Evolutionary conservation across 352 stramenopile species (phyloP).

Genomic region (Pythium myriotylum): DNA sequence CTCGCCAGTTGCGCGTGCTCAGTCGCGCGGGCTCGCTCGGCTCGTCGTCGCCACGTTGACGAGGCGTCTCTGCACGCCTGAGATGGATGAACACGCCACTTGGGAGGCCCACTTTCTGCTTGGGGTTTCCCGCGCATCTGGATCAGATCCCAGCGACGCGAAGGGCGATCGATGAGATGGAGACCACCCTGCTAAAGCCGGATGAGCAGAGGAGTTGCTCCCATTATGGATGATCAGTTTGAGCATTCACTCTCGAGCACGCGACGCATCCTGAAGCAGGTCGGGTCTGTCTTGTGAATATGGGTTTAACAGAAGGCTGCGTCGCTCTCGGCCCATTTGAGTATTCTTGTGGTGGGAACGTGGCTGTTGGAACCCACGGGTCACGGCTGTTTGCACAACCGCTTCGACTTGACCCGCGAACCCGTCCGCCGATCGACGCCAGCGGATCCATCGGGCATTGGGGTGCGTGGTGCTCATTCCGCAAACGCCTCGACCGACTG

Average conservation of each 20-base stretch:
- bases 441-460: conserved; percentile 25
- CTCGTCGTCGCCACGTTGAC: no score
- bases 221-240: conserved; percentile 32
- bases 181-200: conserved; percentile 18
- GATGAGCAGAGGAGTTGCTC: no score
- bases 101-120: no score
- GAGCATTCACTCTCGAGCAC: conserved; percentile 31
- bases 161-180: no score
- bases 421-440: conserved; percentile 16
- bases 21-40: no score
- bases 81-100: no score
- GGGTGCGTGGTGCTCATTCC: conserved; percentile 20
- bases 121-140: no score
- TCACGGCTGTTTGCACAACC: conserved; percentile 29
- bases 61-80: no score
- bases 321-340: no score
- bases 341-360: not conserved
- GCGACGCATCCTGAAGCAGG: not conserved
- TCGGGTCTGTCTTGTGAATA: not conserved
- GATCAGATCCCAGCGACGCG: no score
- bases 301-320: not conserved
- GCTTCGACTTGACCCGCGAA: conserved; percentile 1
- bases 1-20: no score
- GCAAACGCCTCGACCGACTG: conserved; percentile 8
- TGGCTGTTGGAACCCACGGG: conserved; percentile 2